phyloP scores from a whole-genome alignment of 208 protist species.

The Leishmania arabica region DNA sequence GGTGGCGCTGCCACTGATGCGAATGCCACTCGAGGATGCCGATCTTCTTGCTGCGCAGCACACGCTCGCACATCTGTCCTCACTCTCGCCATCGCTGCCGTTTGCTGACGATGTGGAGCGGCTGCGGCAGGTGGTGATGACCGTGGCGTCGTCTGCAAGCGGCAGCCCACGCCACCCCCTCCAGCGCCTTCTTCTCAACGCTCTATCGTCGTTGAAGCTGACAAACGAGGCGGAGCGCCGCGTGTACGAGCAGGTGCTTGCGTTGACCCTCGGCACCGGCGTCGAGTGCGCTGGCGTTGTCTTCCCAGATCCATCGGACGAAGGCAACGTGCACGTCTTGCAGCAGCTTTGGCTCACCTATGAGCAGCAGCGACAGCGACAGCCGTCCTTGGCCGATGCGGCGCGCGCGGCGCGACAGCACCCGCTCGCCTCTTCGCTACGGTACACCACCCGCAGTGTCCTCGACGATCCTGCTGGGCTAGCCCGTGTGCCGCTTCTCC shows the following conservation, averaged over 20 bases:
- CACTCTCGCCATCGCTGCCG: not conserved
- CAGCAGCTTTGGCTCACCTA: conserved; percentile 48
- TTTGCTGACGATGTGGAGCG: conserved; percentile 10
- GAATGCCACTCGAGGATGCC: conserved; percentile 33
- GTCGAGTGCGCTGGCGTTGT: conserved; percentile 58
- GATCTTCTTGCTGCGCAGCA: conserved; percentile 27
- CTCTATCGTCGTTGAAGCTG: conserved; percentile 8
- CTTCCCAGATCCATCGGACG: conserved; percentile 53
- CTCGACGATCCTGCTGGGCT: conserved; percentile 12
- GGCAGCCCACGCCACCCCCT: conserved; percentile 10
- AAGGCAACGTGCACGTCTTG: conserved; percentile 44
- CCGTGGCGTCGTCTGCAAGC: not conserved
- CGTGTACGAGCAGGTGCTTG: conserved; percentile 31
- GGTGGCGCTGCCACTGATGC: conserved; percentile 52
- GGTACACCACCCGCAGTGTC: conserved; percentile 10
- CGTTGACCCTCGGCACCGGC: conserved; percentile 51
- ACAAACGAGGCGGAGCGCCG: conserved; percentile 12
- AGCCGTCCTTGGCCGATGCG: conserved; percentile 17
- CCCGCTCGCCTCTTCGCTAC: conserved; percentile 16
- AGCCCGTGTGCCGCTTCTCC: conserved; percentile 21
- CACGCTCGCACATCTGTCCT: not conserved
- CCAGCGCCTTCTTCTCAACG: conserved; percentile 23
- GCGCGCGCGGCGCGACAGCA: conserved; percentile 26
- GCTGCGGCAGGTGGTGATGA: conserved; percentile 9
- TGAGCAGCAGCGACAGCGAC: conserved; percentile 34